Conservation (phyloP, 768 basidiomycete genomes). For the Rhizopogon rudus region DNA sequence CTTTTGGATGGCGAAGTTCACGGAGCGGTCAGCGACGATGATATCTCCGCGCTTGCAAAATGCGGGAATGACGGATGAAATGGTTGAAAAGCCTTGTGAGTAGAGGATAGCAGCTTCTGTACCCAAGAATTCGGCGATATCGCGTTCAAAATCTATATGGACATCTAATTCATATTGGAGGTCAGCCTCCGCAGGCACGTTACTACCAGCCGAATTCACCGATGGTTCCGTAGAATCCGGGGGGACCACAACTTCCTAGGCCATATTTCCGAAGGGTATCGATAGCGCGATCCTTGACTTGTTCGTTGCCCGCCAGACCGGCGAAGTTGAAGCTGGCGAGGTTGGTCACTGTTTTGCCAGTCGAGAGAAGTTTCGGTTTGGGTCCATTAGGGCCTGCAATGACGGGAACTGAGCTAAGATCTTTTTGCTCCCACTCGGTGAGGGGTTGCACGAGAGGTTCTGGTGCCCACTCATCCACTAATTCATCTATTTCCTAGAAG, state of each 20-base stretch:
- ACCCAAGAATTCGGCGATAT: slow-evolving; percentile 88
- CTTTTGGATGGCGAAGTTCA: slow-evolving; percentile 94
- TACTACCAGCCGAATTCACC: slow-evolving; percentile 45
- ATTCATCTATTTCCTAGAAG: slow-evolving; percentile 87
- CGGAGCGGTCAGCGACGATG: slow-evolving; percentile 96
- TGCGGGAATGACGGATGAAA: slow-evolving; percentile 91
- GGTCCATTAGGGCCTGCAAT: slow-evolving; percentile 78
- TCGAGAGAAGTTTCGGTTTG: slow-evolving; percentile 70
- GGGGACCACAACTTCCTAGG: slow-evolving; percentile 91
- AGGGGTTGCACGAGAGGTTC: slow-evolving; percentile 74
- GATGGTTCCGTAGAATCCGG: slow-evolving; percentile 94
- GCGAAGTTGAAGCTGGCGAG: slow-evolving; percentile 90
- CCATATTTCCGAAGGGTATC: slow-evolving; percentile 87
- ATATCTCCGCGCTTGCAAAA: slow-evolving; percentile 98
- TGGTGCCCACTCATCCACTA: slow-evolving; percentile 93
- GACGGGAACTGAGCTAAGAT: slow-evolving; percentile 72
- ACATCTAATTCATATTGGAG: slow-evolving; percentile 55
- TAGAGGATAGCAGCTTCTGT: slow-evolving; percentile 89
- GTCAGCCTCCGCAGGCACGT: background rate
- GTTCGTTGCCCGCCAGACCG: slow-evolving; percentile 83
- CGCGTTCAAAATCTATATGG: slow-evolving; percentile 82
- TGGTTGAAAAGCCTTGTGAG: slow-evolving; percentile 88
- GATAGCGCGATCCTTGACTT: slow-evolving; percentile 80
- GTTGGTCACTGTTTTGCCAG: slow-evolving; percentile 76
- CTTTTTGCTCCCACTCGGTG: slow-evolving; percentile 51